Evolutionary conservation across 257 asterid species (phyloP).

Genomic region (Henckelia pumila): DNA sequence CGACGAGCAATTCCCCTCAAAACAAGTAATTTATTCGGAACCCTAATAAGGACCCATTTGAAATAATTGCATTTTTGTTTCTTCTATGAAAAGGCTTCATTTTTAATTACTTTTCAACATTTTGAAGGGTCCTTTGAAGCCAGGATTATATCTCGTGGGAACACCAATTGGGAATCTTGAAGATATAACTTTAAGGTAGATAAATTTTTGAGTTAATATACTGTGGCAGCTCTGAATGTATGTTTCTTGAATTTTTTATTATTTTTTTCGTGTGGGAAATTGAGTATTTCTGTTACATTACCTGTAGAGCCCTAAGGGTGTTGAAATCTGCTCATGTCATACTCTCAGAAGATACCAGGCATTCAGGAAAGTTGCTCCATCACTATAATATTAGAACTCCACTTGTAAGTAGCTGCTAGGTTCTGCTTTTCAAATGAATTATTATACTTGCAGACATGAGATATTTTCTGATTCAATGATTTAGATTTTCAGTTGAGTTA

Average conservation of each 20-base stretch:
- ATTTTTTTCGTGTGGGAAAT: conserved; percentile 1
- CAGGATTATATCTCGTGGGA: conserved; percentile 87
- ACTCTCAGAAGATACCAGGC: conserved; percentile 94
- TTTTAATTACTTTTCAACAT: neutral
- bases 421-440: conserved; percentile 14
- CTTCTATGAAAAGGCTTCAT: neutral
- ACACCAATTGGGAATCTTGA: conserved; percentile 98
- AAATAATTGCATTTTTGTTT: neutral
- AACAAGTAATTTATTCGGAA: conserved; percentile 37
- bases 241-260: neutral
- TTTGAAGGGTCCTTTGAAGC: conserved; percentile 70
- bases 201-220: conserved; percentile 11
- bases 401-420: conserved; percentile 53
- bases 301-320: conserved; percentile 73
- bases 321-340: conserved; percentile 80
- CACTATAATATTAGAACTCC: conserved; percentile 79
- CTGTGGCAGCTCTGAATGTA: neutral
- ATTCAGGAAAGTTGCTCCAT: conserved; percentile 86
- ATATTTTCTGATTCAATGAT: conserved; percentile 36
- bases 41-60: neutral
- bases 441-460: conserved; percentile 1
- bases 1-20: conserved; percentile 35
- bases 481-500: conserved; percentile 84
- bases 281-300: conserved; percentile 20
- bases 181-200: conserved; percentile 81